Evolutionary conservation across 2,329 filamentous ascomycete species (phyloP).

Genomic region (Colletotrichum sp.): DNA sequence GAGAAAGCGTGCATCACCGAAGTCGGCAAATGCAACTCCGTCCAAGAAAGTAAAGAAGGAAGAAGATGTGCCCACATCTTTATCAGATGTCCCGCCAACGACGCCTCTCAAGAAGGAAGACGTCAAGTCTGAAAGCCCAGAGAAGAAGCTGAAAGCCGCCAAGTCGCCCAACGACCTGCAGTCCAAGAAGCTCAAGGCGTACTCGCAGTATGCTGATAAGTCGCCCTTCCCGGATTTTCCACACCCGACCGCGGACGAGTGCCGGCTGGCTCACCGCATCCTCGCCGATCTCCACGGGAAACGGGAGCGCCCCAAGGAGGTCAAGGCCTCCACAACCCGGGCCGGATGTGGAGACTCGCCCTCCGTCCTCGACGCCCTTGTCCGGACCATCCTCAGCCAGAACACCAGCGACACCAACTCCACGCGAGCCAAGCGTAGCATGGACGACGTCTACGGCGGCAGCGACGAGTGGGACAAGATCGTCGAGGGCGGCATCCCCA

Average conservation of each 20-base stretch:
- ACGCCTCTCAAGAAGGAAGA: slow-evolving; percentile 12
- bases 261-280: slow-evolving; percentile 69
- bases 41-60: slow-evolving; percentile 22
- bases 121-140: slow-evolving; percentile 9
- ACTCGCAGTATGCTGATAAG: slow-evolving; percentile 40
- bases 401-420: slow-evolving; percentile 62
- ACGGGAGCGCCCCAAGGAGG: slow-evolving; percentile 62
- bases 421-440: slow-evolving; percentile 60
- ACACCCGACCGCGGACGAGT: slow-evolving; percentile 71
- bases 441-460: slow-evolving; percentile 48
- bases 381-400: slow-evolving; percentile 57
- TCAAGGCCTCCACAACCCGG: slow-evolving; percentile 66
- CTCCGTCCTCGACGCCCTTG: slow-evolving; percentile 56
- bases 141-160: neutral
- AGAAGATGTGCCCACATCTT: neutral
- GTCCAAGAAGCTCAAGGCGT: slow-evolving; percentile 48
- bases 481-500: slow-evolving; percentile 40
- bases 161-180: slow-evolving; percentile 32
- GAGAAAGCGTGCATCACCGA: slow-evolving; percentile 7
- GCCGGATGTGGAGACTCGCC: slow-evolving; percentile 65
- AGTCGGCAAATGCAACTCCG: neutral
- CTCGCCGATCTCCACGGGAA: slow-evolving; percentile 70
- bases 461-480: slow-evolving; percentile 49
- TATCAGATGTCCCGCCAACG: neutral
- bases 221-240: slow-evolving; percentile 73